Evolutionary conservation across 2,329 filamentous ascomycete species (phyloP).

Genomic region (Sarocladium brachiariae): DNA sequence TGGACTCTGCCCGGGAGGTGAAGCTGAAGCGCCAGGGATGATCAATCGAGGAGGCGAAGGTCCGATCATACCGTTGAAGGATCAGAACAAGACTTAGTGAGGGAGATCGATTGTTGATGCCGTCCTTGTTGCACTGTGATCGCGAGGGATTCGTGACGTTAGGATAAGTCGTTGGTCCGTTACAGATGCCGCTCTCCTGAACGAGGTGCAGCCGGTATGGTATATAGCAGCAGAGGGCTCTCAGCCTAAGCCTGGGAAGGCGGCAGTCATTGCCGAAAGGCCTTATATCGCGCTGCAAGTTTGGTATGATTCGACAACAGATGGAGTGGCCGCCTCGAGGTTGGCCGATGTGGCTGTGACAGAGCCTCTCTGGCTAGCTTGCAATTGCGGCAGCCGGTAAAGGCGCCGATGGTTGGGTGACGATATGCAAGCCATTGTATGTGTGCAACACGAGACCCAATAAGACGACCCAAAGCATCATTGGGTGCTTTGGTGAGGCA

Average conservation of each 20-base stretch:
- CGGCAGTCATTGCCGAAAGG: background rate
- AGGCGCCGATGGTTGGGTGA: background rate
- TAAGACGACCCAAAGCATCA: background rate
- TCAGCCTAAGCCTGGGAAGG: background rate
- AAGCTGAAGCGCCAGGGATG: background rate
- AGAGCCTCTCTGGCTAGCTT: background rate
- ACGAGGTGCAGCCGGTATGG: too few species aligned
- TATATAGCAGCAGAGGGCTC: too few species aligned
- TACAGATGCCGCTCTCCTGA: too few species aligned
- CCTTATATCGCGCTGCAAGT: background rate
- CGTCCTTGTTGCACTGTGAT: too few species aligned
- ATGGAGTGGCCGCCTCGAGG: background rate
- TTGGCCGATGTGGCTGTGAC: background rate
- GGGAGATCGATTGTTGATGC: too few species aligned
- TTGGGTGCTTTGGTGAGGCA: background rate
- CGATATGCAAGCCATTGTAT: background rate
- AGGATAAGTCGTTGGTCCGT: too few species aligned
- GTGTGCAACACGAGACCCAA: background rate
- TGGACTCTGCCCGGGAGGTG: slow-evolving; percentile 14
- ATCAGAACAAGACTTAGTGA: background rate
- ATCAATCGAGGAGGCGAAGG: slow-evolving; percentile 3
- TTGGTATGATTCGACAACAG: background rate
- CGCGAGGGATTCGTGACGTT: too few species aligned
- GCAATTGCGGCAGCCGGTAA: background rate
- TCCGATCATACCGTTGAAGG: slow-evolving; percentile 2